Evolutionary conservation across 1,284 basidiomycete genomes (phyloP).

Genomic region (Peniophora sp.): DNA sequence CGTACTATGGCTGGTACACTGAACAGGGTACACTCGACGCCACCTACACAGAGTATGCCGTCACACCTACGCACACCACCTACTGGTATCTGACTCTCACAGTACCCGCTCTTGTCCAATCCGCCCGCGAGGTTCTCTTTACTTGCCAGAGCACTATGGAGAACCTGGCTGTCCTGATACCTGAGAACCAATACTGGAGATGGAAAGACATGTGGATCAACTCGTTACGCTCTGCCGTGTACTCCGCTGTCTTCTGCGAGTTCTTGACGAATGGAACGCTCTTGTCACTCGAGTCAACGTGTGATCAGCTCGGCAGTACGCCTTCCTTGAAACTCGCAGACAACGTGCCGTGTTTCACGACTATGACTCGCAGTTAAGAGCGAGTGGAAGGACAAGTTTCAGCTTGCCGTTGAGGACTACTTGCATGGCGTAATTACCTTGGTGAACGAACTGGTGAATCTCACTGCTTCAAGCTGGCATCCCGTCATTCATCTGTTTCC

Average conservation of each 20-base stretch:
- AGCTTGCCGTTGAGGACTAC: constrained; percentile 73
- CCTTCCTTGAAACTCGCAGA: constrained; percentile 5
- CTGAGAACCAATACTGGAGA: constrained; percentile 70
- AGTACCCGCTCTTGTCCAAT: constrained; percentile 57
- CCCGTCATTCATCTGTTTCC: constrained; percentile 5
- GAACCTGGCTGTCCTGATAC: constrained; percentile 47
- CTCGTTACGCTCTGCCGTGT: constrained; percentile 57
- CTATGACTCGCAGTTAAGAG: constrained; percentile 43
- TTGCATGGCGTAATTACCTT: constrained; percentile 76
- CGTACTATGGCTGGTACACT: constrained; percentile 57
- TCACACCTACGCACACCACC: constrained; percentile 2
- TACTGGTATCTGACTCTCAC: constrained; percentile 6
- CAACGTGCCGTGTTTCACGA: constrained; percentile 1
- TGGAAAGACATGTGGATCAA: constrained; percentile 77
- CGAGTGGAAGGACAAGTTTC: constrained; percentile 63
- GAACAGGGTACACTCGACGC: constrained; percentile 72
- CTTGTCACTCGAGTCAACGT: constrained; percentile 45
- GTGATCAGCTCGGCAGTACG: constrained; percentile 61
- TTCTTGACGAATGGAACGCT: constrained; percentile 58
- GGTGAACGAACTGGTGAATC: constrained; percentile 71
- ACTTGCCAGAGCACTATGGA: constrained; percentile 47
- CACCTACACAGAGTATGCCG: constrained; percentile 44
- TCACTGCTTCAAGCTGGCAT: not conserved
- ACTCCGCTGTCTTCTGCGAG: constrained; percentile 55
- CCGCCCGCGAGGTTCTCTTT: constrained; percentile 43